phyloP scores from a whole-genome alignment of 805 yeast genomes.

The Wickerhamiella spandovensis region DNA sequence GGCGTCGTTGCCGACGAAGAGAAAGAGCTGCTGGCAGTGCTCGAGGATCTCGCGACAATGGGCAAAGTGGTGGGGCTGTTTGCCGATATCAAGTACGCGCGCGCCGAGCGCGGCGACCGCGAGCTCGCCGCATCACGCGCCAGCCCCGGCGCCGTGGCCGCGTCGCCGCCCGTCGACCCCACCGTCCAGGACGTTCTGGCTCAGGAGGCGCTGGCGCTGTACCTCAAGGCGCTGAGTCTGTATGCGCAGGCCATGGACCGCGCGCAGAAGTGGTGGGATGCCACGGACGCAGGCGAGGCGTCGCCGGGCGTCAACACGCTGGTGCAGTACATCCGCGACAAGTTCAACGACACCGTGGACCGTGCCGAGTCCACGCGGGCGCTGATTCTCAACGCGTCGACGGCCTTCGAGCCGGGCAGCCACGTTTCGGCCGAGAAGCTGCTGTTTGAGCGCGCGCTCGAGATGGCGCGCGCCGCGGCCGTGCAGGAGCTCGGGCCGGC shows the following conservation, averaged over 20 bases:
- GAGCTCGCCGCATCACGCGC: neutral
- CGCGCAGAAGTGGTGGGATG: slow-evolving; percentile 82
- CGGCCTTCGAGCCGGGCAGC: slow-evolving; percentile 5
- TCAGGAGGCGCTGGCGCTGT: slow-evolving; percentile 76
- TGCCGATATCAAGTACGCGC: slow-evolving; percentile 84
- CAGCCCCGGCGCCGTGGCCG: neutral
- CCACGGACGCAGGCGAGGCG: slow-evolving; percentile 11
- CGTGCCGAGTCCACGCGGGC: slow-evolving; percentile 68
- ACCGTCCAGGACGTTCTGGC: slow-evolving; percentile 35
- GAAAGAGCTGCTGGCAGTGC: slow-evolving; percentile 22
- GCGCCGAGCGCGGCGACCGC: slow-evolving; percentile 10
- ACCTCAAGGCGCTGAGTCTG: slow-evolving; percentile 69
- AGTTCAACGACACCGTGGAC: slow-evolving; percentile 78
- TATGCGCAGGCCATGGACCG: slow-evolving; percentile 75
- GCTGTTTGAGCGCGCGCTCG: slow-evolving; percentile 85
- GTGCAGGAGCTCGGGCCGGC: slow-evolving; percentile 64
- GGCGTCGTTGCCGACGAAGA: slow-evolving; percentile 13
- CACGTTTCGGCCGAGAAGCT: slow-evolving; percentile 58
- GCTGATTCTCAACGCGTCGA: slow-evolving; percentile 25
- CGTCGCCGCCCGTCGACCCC: slow-evolving; percentile 13
- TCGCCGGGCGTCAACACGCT: slow-evolving; percentile 26
- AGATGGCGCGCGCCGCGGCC: slow-evolving; percentile 85
- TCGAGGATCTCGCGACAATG: slow-evolving; percentile 74
- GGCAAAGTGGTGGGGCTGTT: slow-evolving; percentile 78
- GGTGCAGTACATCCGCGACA: slow-evolving; percentile 85